Evolutionary conservation across 305 asterid genomes (phyloP), one percentile per base, ranked within the genome.

Genomic region (Ajuga reptans): DNA sequence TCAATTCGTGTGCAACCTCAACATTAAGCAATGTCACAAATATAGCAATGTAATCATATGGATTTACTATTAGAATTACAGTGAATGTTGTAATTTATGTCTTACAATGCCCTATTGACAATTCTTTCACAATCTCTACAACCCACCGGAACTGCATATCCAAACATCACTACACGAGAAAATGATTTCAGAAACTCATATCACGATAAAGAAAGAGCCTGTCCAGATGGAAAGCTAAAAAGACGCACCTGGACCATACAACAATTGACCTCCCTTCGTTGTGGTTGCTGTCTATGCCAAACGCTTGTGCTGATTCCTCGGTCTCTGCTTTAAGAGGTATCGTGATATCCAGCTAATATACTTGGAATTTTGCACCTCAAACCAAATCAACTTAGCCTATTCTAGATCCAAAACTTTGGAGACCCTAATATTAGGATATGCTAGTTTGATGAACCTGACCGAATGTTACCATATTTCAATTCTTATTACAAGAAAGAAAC

Each of bases 401-500:
- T 76, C 83, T 59, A 69, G 54, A 76, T 76, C 75, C 81, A 80
- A 76, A 79, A 54, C 77, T 72, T 72, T 52, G 71, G 72, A 71
- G 14, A 70, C 64, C 65, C 61, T 64, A 60, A 66, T 56, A 61
- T 64, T 24, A 49, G 45, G 52, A 21, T 58, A 62, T 58, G 64
- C 21, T 39, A 41, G 75, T 59, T 59, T 69, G 55, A 4, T 34
- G 62, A 45, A 74, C 72, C 31, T 56, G 69, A 24, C 27, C 55
- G 16, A 47, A 46, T 54, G 41, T 21, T 42, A 37, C 79, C 39
- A 64, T 69, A 55, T 58, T 50, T 47, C 29, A 8, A 34, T 55
- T 43, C 64, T 67, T 34, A 62, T 81, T 68, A 78, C 68, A 84
- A 61, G 21, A 68, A 68, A 72, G 66, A 76, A 42, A 74, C 52